Conservation (phyloP, 257 asterid species). For the Solanum sparsipilum region DNA sequence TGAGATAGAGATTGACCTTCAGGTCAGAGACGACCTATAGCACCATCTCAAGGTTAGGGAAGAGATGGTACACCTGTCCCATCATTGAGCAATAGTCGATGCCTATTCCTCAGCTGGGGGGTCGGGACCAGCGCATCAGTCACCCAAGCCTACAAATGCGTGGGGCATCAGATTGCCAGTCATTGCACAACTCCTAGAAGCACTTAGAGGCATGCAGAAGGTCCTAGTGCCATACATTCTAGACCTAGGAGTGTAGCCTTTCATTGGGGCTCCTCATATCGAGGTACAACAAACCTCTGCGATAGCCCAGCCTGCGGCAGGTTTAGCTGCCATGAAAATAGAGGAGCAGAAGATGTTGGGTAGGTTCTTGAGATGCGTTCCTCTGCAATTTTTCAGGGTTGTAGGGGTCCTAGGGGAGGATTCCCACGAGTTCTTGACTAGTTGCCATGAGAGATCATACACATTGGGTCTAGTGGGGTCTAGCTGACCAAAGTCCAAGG, state of each 20-base stretch:
- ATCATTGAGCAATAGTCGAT: too few relatives aligned
- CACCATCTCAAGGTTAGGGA: too few relatives aligned
- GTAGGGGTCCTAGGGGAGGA: neutral
- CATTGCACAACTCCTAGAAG: neutral
- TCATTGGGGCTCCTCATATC: too few relatives aligned
- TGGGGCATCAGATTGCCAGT: neutral
- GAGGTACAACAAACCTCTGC: neutral
- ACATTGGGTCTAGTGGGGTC: neutral
- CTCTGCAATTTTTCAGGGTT: neutral
- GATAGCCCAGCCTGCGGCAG: neutral
- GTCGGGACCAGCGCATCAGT: too few relatives aligned
- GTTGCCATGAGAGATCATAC: too few relatives aligned
- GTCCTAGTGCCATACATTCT: neutral
- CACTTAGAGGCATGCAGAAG: neutral
- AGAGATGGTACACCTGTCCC: too few relatives aligned
- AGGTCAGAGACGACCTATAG: too few relatives aligned
- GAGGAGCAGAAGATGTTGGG: neutral
- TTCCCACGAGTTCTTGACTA: neutral
- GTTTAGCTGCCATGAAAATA: too few relatives aligned
- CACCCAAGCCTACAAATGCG: too few relatives aligned
- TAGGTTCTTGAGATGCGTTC: neutral
- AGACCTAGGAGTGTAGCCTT: neutral
- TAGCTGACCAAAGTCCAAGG: neutral
- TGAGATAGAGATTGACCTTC: too few relatives aligned
- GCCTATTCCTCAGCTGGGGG: too few relatives aligned